These are phyloP conservation scores for Tetrapisispora iriomotensis DNA, from an alignment of 805 yeast genomes.

Conservation along the genomic window DNA sequence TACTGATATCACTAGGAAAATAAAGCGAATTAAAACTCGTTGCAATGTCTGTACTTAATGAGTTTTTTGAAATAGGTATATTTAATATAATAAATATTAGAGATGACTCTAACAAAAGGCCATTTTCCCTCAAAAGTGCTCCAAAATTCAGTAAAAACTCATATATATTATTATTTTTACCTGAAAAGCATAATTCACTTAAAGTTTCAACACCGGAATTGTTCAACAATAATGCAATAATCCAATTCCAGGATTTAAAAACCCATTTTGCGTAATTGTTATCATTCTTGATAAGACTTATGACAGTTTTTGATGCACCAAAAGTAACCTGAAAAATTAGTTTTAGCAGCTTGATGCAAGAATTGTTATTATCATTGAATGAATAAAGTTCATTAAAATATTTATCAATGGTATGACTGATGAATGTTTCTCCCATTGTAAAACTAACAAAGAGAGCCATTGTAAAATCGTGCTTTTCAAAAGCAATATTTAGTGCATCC, in stretches of 20 bases:
- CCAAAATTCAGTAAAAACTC: background rate
- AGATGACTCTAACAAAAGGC: background rate
- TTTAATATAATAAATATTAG: background rate
- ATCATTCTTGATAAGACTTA: slow-evolving; percentile 38
- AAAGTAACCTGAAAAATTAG: slow-evolving; percentile 50
- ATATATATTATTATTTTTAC: background rate
- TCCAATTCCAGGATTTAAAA: slow-evolving; percentile 40
- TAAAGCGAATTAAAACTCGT: background rate
- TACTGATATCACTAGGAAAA: background rate
- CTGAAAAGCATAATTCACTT: background rate
- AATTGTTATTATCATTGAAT: no score
- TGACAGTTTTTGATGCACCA: slow-evolving; percentile 47
- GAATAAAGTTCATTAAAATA: background rate
- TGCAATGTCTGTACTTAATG: no score
- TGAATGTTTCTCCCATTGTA: slow-evolving; percentile 36
- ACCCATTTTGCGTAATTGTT: slow-evolving; percentile 39
- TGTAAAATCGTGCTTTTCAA: slow-evolving; percentile 63
- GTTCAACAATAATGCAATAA: slow-evolving; percentile 33
- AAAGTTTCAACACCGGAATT: slow-evolving; percentile 14
- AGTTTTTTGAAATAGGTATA: background rate
- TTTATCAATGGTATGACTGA: background rate
- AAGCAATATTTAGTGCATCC: slow-evolving; percentile 53
- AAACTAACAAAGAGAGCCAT: slow-evolving; percentile 65
- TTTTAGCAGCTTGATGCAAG: slow-evolving; percentile 35
- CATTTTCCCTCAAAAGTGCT: background rate